These are phyloP conservation scores for Komagataella phaffii DNA, from an alignment of 805 yeast genomes.

Conservation along the genomic window DNA sequence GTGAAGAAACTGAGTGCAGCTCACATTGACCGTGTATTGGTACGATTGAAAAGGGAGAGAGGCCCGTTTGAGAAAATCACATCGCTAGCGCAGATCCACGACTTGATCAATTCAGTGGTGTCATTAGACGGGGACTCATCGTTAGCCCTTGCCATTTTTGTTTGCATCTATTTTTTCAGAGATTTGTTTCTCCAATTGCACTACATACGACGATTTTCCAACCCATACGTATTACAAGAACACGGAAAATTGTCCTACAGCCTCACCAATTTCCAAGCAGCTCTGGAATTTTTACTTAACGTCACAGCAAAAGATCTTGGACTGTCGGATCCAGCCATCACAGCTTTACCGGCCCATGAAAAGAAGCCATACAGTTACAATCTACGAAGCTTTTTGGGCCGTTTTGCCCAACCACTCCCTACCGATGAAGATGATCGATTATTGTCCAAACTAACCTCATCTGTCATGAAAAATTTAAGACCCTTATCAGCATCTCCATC, in stretches of 20 bases:
- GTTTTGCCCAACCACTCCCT: not conserved
- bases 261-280: conserved; percentile 22
- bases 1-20: conserved; percentile 12
- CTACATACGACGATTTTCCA: conserved; percentile 19
- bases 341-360: conserved; percentile 6
- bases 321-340: not conserved
- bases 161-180: conserved; percentile 4
- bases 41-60: conserved; percentile 16
- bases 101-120: conserved; percentile 12
- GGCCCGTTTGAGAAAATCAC: conserved; percentile 21
- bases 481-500: not conserved
- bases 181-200: conserved; percentile 17
- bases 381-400: conserved; percentile 3
- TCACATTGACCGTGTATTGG: conserved; percentile 15
- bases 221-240: conserved; percentile 15
- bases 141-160: not conserved
- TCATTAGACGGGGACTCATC: conserved; percentile 6
- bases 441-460: conserved; percentile 1
- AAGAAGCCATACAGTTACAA: conserved; percentile 4
- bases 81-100: conserved; percentile 16
- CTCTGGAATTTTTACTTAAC: conserved; percentile 18
- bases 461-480: not conserved
- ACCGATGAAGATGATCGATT: not conserved
- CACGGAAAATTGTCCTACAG: conserved; percentile 19
- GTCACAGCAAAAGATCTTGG: conserved; percentile 17